Percentiles rank a stretch among this genome's conserved stretches.
phyloP scores from a whole-genome alignment of 2,329 filamentous ascomycete genomes.

The Xylariaceae sp. region DNA sequence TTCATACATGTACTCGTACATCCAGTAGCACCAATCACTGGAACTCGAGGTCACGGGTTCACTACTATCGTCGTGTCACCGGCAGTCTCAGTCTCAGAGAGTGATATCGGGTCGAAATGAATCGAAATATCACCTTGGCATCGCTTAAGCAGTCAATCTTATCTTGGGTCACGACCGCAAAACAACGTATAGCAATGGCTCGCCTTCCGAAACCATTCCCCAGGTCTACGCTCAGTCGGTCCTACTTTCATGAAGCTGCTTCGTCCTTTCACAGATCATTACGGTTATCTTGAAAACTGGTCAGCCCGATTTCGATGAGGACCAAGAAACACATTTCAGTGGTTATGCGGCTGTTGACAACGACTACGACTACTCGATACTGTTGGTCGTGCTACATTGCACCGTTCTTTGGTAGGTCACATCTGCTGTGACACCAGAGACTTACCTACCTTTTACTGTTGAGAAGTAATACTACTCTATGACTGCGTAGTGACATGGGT shows the following conservation, averaged over 20 bases:
- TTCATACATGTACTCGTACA: not conserved
- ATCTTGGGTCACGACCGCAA: conserved; percentile 12
- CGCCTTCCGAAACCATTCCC: not conserved
- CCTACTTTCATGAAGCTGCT: conserved; percentile 12
- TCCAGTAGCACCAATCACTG: not conserved
- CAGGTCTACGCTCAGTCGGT: conserved; percentile 9
- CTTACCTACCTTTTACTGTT: not conserved
- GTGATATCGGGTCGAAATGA: not conserved
- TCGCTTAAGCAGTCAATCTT: conserved; percentile 11
- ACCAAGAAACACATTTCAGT: not conserved
- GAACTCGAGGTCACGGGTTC: not conserved
- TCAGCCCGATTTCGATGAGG: not conserved
- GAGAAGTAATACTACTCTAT: not conserved
- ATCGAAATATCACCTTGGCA: not conserved
- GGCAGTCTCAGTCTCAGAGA: too few relatives aligned
- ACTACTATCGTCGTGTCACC: not conserved
- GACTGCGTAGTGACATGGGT: not conserved
- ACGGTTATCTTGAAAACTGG: not conserved
- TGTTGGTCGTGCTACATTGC: conserved; percentile 7
- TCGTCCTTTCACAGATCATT: not conserved
- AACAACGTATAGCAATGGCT: conserved; percentile 12
- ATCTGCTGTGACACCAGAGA: not conserved
- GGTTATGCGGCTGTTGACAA: too few relatives aligned
- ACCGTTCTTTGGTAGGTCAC: conserved; percentile 4
- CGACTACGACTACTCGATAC: too few relatives aligned